A percentile compares a stretch with the other conserved stretches of the same genome.
Conservation (phyloP, 306 rosid species). For the Quercus wislizeni region DNA sequence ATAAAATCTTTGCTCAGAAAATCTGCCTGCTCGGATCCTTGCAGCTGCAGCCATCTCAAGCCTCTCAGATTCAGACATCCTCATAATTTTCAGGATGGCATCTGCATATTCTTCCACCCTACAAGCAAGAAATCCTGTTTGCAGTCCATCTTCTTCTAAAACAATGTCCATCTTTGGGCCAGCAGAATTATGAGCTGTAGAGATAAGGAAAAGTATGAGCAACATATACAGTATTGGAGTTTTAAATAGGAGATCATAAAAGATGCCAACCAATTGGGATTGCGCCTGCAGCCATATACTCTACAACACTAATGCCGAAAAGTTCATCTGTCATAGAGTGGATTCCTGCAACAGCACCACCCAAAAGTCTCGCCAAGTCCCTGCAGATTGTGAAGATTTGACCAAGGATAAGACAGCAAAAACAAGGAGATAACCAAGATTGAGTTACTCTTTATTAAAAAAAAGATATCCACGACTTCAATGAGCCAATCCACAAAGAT, state of each 20-base stretch:
- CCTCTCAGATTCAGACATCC: slow-evolving; percentile 64
- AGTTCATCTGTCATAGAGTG: slow-evolving; percentile 98
- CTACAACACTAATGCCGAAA: slow-evolving; percentile 92
- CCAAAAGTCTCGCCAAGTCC: slow-evolving; percentile 70
- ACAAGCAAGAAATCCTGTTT: slow-evolving; percentile 83
- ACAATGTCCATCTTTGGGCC: slow-evolving; percentile 98
- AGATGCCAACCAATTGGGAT: slow-evolving; percentile 75
- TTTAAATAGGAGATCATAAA: slow-evolving; percentile 1
- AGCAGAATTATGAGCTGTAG: slow-evolving; percentile 89
- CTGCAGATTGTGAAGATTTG: slow-evolving; percentile 43
- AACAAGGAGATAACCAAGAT: neutral
- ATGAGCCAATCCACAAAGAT: neutral
- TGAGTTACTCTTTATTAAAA: neutral
- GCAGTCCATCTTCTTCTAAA: slow-evolving; percentile 68
- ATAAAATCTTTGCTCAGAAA: slow-evolving; percentile 80
- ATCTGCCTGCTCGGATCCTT: slow-evolving; percentile 67
- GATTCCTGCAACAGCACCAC: slow-evolving; percentile 76
- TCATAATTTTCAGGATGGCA: slow-evolving; percentile 54
- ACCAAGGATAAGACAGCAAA: slow-evolving; percentile 4
- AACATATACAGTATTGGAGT: neutral
- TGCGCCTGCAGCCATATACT: slow-evolving; percentile 97
- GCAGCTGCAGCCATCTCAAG: slow-evolving; percentile 81
- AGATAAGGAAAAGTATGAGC: slow-evolving; percentile 10
- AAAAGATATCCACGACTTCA: neutral
- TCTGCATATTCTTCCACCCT: slow-evolving; percentile 76